phyloP scores from a whole-genome alignment of 306 rosid species.

The Quercus alba region DNA sequence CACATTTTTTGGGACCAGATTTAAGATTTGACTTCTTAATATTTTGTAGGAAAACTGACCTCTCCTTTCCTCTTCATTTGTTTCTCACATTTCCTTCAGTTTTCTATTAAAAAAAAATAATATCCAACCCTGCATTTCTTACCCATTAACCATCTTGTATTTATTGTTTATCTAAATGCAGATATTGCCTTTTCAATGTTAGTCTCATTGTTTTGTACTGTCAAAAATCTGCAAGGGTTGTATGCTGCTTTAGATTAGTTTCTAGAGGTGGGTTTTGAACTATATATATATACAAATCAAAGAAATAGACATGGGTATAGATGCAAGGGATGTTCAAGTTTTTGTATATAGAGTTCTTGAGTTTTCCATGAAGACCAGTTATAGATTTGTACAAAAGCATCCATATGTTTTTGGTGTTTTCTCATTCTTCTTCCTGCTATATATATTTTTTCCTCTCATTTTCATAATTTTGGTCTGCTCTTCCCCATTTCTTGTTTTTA shows the following conservation, averaged over 20 bases:
- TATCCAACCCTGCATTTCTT: conserved; percentile 4
- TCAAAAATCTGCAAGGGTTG: no score
- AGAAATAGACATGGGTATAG: conserved; percentile 52
- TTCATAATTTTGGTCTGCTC: conserved; percentile 41
- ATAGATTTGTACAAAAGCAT: conserved; percentile 38
- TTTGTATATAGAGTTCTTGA: conserved; percentile 30
- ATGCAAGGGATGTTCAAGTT: conserved; percentile 42
- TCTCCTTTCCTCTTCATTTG: conserved; percentile 23
- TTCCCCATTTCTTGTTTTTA: conserved; percentile 61
- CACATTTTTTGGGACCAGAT: conserved; percentile 15
- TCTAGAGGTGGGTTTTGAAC: neutral
- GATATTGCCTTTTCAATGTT: neutral
- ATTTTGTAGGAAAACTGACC: conserved; percentile 27
- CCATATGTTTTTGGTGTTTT: conserved; percentile 40
- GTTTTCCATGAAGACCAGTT: conserved; percentile 31
- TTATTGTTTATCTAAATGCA: neutral
- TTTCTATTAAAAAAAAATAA: conserved; percentile 15
- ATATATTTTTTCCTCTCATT: conserved; percentile 48
- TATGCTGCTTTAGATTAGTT: neutral
- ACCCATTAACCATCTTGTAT: conserved; percentile 2
- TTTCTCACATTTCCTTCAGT: conserved; percentile 21
- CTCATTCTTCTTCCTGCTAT: conserved; percentile 24
- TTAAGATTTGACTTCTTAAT: conserved; percentile 27
- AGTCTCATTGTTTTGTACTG: neutral
- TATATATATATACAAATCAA: neutral